Evolutionary conservation across 352 stramenopile species (phyloP).

Genomic region (Phytophthora nicotianae): DNA sequence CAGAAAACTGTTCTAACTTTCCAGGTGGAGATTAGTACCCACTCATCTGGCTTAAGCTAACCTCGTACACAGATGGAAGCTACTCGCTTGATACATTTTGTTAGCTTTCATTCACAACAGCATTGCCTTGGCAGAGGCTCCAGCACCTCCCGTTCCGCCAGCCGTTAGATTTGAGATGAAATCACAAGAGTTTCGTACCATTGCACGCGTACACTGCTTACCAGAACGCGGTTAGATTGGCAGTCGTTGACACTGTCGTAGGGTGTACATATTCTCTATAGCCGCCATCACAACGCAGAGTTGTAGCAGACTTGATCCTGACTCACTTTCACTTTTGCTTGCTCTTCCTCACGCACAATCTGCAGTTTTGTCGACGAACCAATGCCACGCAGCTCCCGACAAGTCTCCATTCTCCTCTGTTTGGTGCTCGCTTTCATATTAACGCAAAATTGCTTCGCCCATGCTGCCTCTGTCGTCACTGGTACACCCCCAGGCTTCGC

Average conservation of each 20-base stretch:
- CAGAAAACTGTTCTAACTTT: too few relatives aligned
- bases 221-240: neutral
- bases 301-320: neutral
- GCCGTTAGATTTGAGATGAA: conserved; percentile 13
- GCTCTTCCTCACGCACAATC: neutral
- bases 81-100: too few relatives aligned
- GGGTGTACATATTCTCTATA: neutral
- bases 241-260: neutral
- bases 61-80: too few relatives aligned
- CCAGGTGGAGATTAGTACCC: too few relatives aligned
- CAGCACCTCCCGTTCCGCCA: neutral
- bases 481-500: neutral
- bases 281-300: neutral
- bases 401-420: neutral
- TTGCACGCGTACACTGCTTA: neutral
- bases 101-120: too few relatives aligned
- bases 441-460: neutral
- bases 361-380: neutral
- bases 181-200: conserved; percentile 4
- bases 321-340: conserved; percentile 12
- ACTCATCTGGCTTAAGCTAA: too few relatives aligned
- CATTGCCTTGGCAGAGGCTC: too few relatives aligned
- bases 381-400: neutral
- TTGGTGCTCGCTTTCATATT: neutral
- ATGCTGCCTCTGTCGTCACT: neutral